These are phyloP conservation scores for Cladosporium phlei DNA, from an alignment of 2,329 filamentous ascomycete species.

Conservation along the genomic window DNA sequence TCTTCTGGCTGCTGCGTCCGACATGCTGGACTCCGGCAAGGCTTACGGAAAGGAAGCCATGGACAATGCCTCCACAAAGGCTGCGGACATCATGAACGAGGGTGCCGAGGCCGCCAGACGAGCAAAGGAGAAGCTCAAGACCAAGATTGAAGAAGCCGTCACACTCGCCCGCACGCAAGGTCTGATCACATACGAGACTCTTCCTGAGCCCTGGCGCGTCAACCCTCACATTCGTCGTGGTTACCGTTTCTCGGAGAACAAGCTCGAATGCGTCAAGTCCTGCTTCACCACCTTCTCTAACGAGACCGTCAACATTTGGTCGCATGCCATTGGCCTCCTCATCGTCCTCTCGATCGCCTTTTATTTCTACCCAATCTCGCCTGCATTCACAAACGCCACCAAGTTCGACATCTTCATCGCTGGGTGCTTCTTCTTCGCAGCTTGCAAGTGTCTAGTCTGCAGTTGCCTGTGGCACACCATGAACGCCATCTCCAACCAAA, in stretches of 20 bases:
- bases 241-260: slow-evolving; percentile 90
- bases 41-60: slow-evolving; percentile 74
- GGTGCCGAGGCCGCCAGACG: slow-evolving; percentile 76
- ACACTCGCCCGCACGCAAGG: slow-evolving; percentile 76
- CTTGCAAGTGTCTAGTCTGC: slow-evolving; percentile 90
- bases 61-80: slow-evolving; percentile 71
- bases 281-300: slow-evolving; percentile 76
- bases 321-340: slow-evolving; percentile 82
- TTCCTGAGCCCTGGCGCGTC: slow-evolving; percentile 86
- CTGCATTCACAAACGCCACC: slow-evolving; percentile 80
- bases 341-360: slow-evolving; percentile 85
- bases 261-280: slow-evolving; percentile 80
- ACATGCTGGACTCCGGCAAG: slow-evolving; percentile 71
- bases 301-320: slow-evolving; percentile 97
- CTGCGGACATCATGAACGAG: slow-evolving; percentile 72
- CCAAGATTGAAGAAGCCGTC: slow-evolving; percentile 75
- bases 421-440: slow-evolving; percentile 91
- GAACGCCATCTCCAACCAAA: slow-evolving; percentile 89
- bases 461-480: slow-evolving; percentile 98
- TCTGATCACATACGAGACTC: slow-evolving; percentile 80
- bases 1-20: slow-evolving; percentile 65
- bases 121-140: slow-evolving; percentile 59
- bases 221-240: slow-evolving; percentile 90
- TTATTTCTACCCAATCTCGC: slow-evolving; percentile 87
- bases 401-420: slow-evolving; percentile 88